Conservation (phyloP, 139 green algal genomes). For the Pseudopediastrum boryanum region DNA sequence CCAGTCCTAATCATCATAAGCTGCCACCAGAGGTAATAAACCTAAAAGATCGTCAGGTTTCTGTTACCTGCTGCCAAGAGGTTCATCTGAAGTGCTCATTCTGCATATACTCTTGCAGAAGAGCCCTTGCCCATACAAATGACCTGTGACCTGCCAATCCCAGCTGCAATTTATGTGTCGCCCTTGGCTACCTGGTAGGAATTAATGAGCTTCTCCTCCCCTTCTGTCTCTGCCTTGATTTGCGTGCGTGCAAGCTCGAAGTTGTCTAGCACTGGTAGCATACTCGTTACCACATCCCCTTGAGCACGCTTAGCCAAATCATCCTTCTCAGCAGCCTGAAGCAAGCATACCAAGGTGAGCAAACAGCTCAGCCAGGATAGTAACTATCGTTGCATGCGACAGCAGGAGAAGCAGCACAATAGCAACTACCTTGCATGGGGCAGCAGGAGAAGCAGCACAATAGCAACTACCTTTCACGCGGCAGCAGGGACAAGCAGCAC, state of each 20-base stretch:
- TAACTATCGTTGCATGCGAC: neutral
- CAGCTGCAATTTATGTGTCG: neutral
- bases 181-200: slow-evolving; percentile 90
- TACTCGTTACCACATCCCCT: slow-evolving; percentile 73
- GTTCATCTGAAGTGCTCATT: neutral
- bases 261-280: slow-evolving; percentile 95
- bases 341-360: neutral
- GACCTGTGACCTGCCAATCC: neutral
- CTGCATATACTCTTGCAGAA: neutral
- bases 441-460: neutral
- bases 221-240: slow-evolving; percentile 91
- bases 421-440: neutral
- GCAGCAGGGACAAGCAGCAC: neutral
- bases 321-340: slow-evolving; percentile 81
- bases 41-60: too few relatives aligned
- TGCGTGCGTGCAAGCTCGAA: slow-evolving; percentile 91
- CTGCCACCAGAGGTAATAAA: too few relatives aligned
- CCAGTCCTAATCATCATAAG: too few relatives aligned
- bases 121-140: neutral
- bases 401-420: neutral
- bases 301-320: slow-evolving; percentile 60
- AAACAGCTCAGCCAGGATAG: neutral
- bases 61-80: too few relatives aligned
- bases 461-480: neutral
- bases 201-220: slow-evolving; percentile 90